phyloP scores from a whole-genome alignment of 1,284 basidiomycete species.

The Pseudozyma hubeiensis region DNA sequence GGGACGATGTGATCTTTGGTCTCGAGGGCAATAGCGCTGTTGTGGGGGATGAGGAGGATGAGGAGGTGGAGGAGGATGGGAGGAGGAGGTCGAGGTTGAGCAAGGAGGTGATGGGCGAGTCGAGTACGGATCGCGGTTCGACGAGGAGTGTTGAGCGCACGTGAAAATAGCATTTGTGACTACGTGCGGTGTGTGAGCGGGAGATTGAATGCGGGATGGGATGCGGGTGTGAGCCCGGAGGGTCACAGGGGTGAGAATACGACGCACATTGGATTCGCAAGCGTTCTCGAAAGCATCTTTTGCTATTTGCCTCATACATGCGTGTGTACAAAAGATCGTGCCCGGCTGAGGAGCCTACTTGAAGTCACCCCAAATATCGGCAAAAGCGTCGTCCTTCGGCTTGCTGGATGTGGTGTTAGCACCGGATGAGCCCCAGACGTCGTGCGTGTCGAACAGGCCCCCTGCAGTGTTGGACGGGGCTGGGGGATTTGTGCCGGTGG shows the following conservation, averaged over 20 bases:
- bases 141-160: not conserved
- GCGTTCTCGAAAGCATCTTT: no score
- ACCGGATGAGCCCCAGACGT: conserved; percentile 52
- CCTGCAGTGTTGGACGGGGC: not conserved
- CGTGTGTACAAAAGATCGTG: not conserved
- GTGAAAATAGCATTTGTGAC: no score
- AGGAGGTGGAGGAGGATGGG: conserved; percentile 1
- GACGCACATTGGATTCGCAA: not conserved
- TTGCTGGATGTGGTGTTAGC: conserved; percentile 1
- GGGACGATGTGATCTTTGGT: conserved; percentile 62
- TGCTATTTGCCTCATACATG: no score
- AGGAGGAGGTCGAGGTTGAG: not conserved
- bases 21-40: conserved; percentile 26
- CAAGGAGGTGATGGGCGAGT: conserved; percentile 3
- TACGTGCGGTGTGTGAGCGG: not conserved
- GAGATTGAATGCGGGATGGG: no score
- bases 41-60: conserved; percentile 22
- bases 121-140: conserved; percentile 6
- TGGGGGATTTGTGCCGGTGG: not conserved
- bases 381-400: conserved; percentile 61
- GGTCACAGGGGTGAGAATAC: no score
- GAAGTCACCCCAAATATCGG: conserved; percentile 68
- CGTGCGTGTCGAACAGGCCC: conserved; percentile 56
- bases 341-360: conserved; percentile 22
- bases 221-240: no score